Evolutionary conservation across 2,329 filamentous ascomycete genomes (phyloP).

Genomic region (Lachnellula hyalina): DNA sequence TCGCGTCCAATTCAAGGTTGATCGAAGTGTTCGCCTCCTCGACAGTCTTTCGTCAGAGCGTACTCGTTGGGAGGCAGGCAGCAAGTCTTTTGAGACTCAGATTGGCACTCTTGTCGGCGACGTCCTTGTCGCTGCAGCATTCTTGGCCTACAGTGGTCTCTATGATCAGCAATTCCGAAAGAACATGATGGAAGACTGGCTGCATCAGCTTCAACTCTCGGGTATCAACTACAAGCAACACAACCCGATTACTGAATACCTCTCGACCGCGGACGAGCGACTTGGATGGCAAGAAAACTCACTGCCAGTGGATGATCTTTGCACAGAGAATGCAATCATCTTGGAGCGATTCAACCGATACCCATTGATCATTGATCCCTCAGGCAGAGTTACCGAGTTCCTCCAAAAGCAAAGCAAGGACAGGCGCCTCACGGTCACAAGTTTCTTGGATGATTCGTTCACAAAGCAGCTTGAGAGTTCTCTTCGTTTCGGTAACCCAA

Average conservation of each 20-base stretch:
- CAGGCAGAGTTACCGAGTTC: constrained; percentile 90
- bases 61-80: constrained; percentile 91
- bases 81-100: constrained; percentile 96
- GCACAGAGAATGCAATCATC: constrained; percentile 97
- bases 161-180: constrained; percentile 99
- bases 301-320: constrained; percentile 91
- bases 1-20: constrained; percentile 94
- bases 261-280: constrained; percentile 93
- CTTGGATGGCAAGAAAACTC: constrained; percentile 92
- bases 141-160: constrained; percentile 92
- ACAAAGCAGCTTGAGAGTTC: constrained; percentile 97
- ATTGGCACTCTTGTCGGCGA: constrained; percentile 96
- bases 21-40: constrained; percentile 87
- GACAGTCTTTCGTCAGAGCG: constrained; percentile 94
- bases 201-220: constrained; percentile 87
- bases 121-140: constrained; percentile 91
- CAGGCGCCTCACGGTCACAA: constrained; percentile 88
- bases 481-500: constrained; percentile 94
- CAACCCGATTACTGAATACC: constrained; percentile 91
- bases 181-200: constrained; percentile 96
- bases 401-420: constrained; percentile 92
- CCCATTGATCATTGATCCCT: constrained; percentile 96
- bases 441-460: constrained; percentile 96
- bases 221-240: constrained; percentile 89
- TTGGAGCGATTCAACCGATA: constrained; percentile 98